Evolutionary conservation across 2,329 filamentous ascomycete species (phyloP).

Genomic region (Neonectria hederae): DNA sequence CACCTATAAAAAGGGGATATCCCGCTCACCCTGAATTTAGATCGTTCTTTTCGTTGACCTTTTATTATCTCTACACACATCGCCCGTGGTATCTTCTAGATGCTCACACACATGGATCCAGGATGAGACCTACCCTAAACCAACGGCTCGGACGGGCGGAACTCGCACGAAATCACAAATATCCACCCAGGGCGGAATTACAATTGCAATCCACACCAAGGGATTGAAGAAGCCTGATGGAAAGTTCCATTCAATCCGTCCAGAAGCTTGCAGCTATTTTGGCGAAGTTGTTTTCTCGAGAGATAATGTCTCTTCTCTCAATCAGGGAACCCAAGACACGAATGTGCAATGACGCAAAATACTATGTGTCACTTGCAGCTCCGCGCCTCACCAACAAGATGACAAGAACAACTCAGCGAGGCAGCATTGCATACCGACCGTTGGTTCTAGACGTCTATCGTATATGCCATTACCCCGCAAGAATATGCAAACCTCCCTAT

Average conservation of each 20-base stretch:
- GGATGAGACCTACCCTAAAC: background rate
- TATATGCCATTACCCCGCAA: background rate
- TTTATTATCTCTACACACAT: background rate
- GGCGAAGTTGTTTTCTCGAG: background rate
- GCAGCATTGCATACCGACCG: background rate
- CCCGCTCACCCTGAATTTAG: background rate
- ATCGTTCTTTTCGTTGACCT: background rate
- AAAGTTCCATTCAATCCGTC: background rate
- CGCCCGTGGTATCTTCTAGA: background rate
- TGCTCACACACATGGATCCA: background rate
- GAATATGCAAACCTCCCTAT: background rate
- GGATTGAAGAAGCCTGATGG: background rate
- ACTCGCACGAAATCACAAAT: background rate
- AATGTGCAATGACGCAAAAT: background rate
- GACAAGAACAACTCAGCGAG: background rate
- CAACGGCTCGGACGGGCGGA: background rate
- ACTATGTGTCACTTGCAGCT: background rate
- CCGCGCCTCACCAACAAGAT: background rate
- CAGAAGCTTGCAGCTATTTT: background rate
- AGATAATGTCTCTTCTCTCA: background rate
- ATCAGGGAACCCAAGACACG: background rate
- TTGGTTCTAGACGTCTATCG: background rate
- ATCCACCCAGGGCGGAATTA: background rate
- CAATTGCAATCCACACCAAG: background rate
- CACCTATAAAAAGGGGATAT: background rate